Base-by-base conservation (phyloP, 768 basidiomycete species). In the Boletus sensibilis region DNA sequence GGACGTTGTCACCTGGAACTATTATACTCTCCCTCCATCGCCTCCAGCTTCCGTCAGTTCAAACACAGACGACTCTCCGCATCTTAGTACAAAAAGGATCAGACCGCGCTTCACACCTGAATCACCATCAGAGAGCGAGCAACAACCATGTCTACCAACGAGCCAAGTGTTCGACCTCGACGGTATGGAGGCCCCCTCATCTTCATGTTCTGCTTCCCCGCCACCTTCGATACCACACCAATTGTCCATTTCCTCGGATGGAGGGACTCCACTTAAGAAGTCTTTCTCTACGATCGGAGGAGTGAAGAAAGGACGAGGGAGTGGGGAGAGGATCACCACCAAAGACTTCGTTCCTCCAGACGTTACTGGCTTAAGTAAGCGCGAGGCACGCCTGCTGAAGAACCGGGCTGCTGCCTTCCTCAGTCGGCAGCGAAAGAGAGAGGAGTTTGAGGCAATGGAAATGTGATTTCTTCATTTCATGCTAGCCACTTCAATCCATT, bases 341-440 rank as follows among this genome's bases (percentile, higher is more conserved):
- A 92, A 88, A 74, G 91, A 93, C 70, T 94, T 94, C 65, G 70
- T 94, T 20, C 91, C 92, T 12, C 92, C 92, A 47, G 92, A 94
- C 69, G 92, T 94, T 56, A 82, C 85, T 56, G 93, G 93, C 48
- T 81, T 94, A 56, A 86, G 81, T 79, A 94, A 94, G 73, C 90
- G 92, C 49, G 92, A 94, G 74, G 92, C 92, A 57, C 85, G 92
- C 50, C 81, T 94, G 10, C 89, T 94, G 55, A 94, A 94, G 79
- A 94, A 94, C 75, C 82, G 92, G 54, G 92, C 92, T 13, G 92
- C 92, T 12, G 92, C 92, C 56, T 94, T 94, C 77, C 86, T 94
- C 68, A 88, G 86, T 74, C 80, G 92, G 70, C 92, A 94, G 72
- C 81, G 92, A 65, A 94, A 94, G 74, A 84, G 92, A 53, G 92